Evolutionary conservation across 257 asterid species (phyloP), one percentile per base, ranked within the genome.

Genomic region (Nicotiana obtusifolia): DNA sequence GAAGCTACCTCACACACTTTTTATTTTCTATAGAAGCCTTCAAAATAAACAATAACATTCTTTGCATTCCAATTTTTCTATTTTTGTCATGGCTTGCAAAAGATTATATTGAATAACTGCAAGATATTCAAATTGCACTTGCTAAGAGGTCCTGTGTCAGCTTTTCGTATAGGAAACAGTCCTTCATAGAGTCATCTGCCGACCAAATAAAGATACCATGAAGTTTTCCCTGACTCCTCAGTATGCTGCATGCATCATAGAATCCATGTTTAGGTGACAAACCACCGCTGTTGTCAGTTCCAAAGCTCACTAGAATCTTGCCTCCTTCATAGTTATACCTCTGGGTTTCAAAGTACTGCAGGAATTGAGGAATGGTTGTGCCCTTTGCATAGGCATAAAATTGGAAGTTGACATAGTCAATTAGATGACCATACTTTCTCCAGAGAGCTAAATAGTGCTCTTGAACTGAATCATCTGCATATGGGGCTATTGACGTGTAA

Each of bases 141-240:
- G 90, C 92, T 81, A 92, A 85, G 77, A 92, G 83, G 80, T 83
- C 78, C 73, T 91, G 97, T 49, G 97, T 83, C 84, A 83, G 85
- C 81, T 56, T 89, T 86, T 93, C 97, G 64, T 89, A 86, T 52
- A 13, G 47, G 82, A 91, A 93, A 49, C 83, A 67, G 24, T 71
- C 85, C 85, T 88, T 80, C 91, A 81, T 88, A 24, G 97, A 93
- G 78, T 93, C 93, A 84, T 93, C 97, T n/a, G 97, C 97, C 56
- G 95, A 92, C 97, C 97, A 91, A 77, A 93, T 86, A 82, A 93
- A 93, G 82, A 91, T 93, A 64, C 97, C 97, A 44, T 88, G 87
- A 87, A 91, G 97, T 61, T 92, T 90, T 77, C 92, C 93, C 78
- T 84, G 83, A 64, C 83, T 67, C 60, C 84, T 87, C 75, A 93